Evolutionary conservation across 2,329 filamentous ascomycete species (phyloP), one percentile per base, ranked within the genome.

Genomic region (Cadophora gregata): DNA sequence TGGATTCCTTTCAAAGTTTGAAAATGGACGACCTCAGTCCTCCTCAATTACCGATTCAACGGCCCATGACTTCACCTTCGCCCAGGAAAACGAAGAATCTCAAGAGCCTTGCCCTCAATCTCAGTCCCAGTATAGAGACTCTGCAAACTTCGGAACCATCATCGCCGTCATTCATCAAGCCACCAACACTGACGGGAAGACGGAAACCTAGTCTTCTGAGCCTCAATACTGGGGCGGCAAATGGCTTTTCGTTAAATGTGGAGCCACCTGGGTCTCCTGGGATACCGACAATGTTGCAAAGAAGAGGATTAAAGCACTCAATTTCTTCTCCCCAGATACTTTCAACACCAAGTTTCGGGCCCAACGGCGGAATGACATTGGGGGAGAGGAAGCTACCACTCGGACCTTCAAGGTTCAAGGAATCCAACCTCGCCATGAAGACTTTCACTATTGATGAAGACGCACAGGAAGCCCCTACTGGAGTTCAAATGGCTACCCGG

Each of bases 51-150:
- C 79, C 75, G 27, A 65, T 74, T 4, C 73, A 64, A 27, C 82
- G 88, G 42, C 88, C 88, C 19, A 88, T 88, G 85, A 90, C 88
- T 24, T 90, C 88, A 25, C 88, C 90, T 8, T 88, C 88, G 3
- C 89, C 89, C 0, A 85, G 90, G 73, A 90, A 91, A 74, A 85
- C 86, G n/a, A 89, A 91, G 66, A 96, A 96, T 75, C 90, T 93
- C 80, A 96, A 96, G 79, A 92, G 92, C 47, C 83, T 96, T 4
- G 93, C 91, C 1, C 91, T 96, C 55, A 91, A 94, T 74, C 88
- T 84, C 62, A 90, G 82, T 0, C 82, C 85, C 58, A 79, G 79
- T 12, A 76, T 79, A 58, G 79, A 80, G 45, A 79, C 83, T 9
- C 80, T 84, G 74, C 77, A 85, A 71, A 79, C 82, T 10, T 80